Base-by-base conservation (phyloP, 805 yeast species). In the Suhomyces sp. region DNA sequence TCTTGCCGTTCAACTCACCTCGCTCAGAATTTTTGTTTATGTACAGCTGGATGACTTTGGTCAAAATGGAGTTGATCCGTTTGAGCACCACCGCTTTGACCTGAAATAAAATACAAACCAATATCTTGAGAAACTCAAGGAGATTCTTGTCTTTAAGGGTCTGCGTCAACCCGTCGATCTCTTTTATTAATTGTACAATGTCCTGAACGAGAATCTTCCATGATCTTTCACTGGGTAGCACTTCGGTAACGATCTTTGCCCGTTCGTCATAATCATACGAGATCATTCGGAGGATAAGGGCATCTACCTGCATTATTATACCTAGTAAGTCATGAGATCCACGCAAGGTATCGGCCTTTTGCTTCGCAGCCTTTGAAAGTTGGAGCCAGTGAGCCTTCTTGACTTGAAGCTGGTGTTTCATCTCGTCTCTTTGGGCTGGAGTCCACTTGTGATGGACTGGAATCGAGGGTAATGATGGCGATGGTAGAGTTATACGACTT, bases 251-350 rank as follows among this genome's bases (percentile, higher is more conserved):
- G 24, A 54, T 51, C 31, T 69, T 69, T 35, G 67, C 67, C 9
- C 71, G 56, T 46, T 74, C 78, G 48, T 71, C 76, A 51, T 65
- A 71, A 54, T 70, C 73, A 53, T 72, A 70, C 3, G 68, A 73
- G 3, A 72, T 61, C 50, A 71, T 64, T 50, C 71, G 69, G 47
- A 72, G 65, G 44, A 77, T 55, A 15, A 77, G 51, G 6, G 78
- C 63, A 57, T 77, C 81, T 51, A 76, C 56, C 9, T 67, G 64
- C 5, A 65, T 56, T 5, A 74, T 66, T 3, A 68, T 64, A 1
- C 77, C 72, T n/a, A 59, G 58, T 8, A 57, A 58, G 26, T 55
- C 58, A 47, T 69, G 55, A 3, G 57, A 55, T 10, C 57, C 51
- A 44, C 60, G 58, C 10, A 67, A 67, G 1, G 62, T 53, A 54